These are phyloP conservation scores for Tulasnella sp. DNA, from an alignment of 768 basidiomycete genomes.

Conservation along the genomic window DNA sequence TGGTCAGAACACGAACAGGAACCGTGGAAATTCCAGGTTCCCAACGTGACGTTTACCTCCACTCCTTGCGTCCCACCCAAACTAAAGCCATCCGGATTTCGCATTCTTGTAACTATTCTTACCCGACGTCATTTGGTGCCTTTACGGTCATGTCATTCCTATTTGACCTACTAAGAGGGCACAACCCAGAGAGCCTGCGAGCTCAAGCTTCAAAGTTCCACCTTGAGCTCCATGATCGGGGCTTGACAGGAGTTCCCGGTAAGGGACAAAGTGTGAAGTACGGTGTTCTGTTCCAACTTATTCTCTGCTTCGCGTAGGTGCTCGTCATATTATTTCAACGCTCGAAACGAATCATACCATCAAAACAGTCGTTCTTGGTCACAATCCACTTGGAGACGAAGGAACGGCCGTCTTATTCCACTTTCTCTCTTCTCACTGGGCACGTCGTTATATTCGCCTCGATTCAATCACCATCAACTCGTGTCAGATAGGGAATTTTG, in stretches of 20 bases:
- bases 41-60: neutral
- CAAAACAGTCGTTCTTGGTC: constrained; percentile 57
- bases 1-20: constrained; percentile 12
- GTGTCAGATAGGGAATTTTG: constrained; percentile 59
- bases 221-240: constrained; percentile 17
- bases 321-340: constrained; percentile 16
- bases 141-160: neutral
- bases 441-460: constrained; percentile 49
- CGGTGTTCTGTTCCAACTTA: neutral
- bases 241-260: constrained; percentile 11
- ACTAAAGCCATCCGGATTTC: neutral
- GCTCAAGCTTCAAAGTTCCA: constrained; percentile 11
- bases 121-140: neutral
- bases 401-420: constrained; percentile 60
- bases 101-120: neutral
- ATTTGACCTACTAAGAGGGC: neutral
- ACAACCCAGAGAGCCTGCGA: neutral
- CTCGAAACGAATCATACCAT: constrained; percentile 43
- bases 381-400: constrained; percentile 61
- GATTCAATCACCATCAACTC: constrained; percentile 61
- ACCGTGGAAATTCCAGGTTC: neutral
- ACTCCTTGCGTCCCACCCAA: neutral
- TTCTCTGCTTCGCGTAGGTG: neutral
- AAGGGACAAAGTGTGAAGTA: neutral
- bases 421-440: constrained; percentile 57